phyloP scores from a whole-genome alignment of 768 basidiomycete species.

The Tephrocybe sp. region DNA sequence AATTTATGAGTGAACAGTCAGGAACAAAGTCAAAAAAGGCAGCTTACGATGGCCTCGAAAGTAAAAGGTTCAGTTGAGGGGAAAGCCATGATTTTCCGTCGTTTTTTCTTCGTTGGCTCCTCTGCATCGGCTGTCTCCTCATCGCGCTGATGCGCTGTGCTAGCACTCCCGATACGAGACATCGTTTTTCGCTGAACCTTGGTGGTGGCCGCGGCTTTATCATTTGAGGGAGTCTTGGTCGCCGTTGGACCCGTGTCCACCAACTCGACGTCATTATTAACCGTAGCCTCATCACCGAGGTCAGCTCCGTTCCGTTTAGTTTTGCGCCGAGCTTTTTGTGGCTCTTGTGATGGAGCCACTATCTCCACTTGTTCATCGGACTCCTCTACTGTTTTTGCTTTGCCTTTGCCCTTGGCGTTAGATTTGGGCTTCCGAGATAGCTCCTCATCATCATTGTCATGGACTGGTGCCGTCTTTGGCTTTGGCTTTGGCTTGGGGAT shows the following conservation, averaged over 20 bases:
- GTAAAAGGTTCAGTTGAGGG: conserved; percentile 45
- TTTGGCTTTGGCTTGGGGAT: conserved; percentile 18
- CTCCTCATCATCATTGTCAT: conserved; percentile 17
- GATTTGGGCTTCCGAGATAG: conserved; percentile 18
- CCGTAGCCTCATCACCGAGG: conserved; percentile 7
- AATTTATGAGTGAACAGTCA: no score
- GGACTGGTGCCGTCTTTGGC: conserved; percentile 17
- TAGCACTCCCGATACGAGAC: conserved; percentile 18
- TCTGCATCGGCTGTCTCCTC: conserved; percentile 8
- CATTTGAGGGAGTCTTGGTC: conserved; percentile 15
- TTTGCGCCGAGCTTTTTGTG: conserved; percentile 14
- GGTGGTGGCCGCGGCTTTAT: conserved; percentile 1
- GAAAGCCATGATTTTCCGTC: conserved; percentile 68
- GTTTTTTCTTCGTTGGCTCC: conserved; percentile 56
- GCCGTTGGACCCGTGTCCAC: conserved; percentile 12
- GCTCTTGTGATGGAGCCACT: conserved; percentile 4
- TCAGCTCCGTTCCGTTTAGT: conserved; percentile 27
- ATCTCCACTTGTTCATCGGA: conserved; percentile 25
- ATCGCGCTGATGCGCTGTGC: conserved; percentile 7
- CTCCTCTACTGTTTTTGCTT: conserved; percentile 19
- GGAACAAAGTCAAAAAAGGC: neutral
- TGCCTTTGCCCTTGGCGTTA: conserved; percentile 34
- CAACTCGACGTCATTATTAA: conserved; percentile 16
- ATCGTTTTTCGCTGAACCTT: conserved; percentile 11
- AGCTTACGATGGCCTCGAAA: conserved; percentile 33